A percentile compares a stretch with the other conserved stretches of the same genome.
These are phyloP conservation scores for Aspergillus fischeri DNA, from an alignment of 2,329 filamentous ascomycete species.

Conservation along the genomic window DNA sequence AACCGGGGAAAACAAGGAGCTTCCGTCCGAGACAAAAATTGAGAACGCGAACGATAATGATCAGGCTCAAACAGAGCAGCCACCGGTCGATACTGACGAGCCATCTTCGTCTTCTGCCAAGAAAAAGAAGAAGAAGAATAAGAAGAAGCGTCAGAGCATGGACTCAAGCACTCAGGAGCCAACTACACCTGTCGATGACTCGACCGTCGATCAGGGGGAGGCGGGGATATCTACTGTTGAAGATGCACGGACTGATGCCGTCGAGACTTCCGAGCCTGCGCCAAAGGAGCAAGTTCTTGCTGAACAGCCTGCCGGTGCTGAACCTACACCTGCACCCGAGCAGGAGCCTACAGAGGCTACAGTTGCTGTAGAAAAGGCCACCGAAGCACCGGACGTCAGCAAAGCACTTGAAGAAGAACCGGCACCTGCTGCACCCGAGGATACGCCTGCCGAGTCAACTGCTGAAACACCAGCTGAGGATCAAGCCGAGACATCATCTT, in stretches of 20 bases:
- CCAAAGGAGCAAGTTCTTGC: neutral
- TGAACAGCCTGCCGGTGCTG: neutral
- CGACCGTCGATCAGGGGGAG: neutral
- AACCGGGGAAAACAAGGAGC: neutral
- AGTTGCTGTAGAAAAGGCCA: neutral
- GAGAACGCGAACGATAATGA: slow-evolving; percentile 1
- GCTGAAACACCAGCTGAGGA: neutral
- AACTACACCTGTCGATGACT: slow-evolving; percentile 1
- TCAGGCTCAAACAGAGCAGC: slow-evolving; percentile 6
- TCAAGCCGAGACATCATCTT: neutral
- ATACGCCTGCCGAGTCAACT: slow-evolving; percentile 8
- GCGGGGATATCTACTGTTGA: neutral
- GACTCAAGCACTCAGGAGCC: slow-evolving; percentile 15
- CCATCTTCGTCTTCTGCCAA: slow-evolving; percentile 21
- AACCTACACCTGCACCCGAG: neutral
- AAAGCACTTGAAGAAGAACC: neutral
- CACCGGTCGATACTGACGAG: slow-evolving; percentile 11
- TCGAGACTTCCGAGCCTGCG: neutral
- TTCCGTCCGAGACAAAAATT: slow-evolving; percentile 3
- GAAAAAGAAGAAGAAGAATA: slow-evolving; percentile 36
- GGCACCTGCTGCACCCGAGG: neutral
- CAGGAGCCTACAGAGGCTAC: neutral
- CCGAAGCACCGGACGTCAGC: neutral
- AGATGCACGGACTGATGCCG: neutral
- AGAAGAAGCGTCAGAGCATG: slow-evolving; percentile 25